phyloP scores from a whole-genome alignment of 345 rosid species.

The Hirschfeldia incana region DNA sequence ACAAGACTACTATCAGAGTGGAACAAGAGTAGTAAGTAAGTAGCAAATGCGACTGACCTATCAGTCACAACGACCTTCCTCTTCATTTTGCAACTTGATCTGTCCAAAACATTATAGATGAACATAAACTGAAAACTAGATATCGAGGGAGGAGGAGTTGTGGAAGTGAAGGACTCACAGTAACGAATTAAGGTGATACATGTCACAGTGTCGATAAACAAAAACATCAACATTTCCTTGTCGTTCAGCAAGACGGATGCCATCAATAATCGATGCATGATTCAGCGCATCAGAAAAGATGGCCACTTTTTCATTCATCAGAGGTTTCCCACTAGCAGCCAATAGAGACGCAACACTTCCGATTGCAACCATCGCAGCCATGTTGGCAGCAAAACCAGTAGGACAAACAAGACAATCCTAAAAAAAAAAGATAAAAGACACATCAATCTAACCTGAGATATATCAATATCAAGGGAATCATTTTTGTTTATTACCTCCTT shows the following conservation, averaged over 20 bases:
- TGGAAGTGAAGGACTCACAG: conserved; percentile 57
- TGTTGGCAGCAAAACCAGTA: conserved; percentile 93
- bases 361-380: conserved; percentile 90
- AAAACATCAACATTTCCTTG: conserved; percentile 58
- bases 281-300: conserved; percentile 91
- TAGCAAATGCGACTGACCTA: conserved; percentile 54
- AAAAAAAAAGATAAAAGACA: conserved; percentile 25
- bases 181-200: conserved; percentile 67
- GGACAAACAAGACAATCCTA: conserved; percentile 99
- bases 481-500: conserved; percentile 60
- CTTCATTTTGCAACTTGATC: conserved; percentile 69
- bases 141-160: not conserved
- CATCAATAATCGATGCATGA: conserved; percentile 97
- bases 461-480: not conserved
- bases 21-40: not conserved
- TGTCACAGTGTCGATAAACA: conserved; percentile 81
- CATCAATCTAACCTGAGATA: conserved; percentile 26
- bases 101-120: conserved; percentile 43
- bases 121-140: conserved; percentile 19
- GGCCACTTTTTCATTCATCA: conserved; percentile 62
- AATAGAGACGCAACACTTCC: conserved; percentile 80
- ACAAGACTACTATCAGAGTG: not conserved
- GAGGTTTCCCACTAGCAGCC: conserved; percentile 47
- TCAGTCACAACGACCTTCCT: conserved; percentile 93
- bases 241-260: conserved; percentile 84